Evolutionary conservation across 805 yeast genomes (phyloP), one percentile per base, ranked within the genome.

Genomic region (Candida sonorensis): DNA sequence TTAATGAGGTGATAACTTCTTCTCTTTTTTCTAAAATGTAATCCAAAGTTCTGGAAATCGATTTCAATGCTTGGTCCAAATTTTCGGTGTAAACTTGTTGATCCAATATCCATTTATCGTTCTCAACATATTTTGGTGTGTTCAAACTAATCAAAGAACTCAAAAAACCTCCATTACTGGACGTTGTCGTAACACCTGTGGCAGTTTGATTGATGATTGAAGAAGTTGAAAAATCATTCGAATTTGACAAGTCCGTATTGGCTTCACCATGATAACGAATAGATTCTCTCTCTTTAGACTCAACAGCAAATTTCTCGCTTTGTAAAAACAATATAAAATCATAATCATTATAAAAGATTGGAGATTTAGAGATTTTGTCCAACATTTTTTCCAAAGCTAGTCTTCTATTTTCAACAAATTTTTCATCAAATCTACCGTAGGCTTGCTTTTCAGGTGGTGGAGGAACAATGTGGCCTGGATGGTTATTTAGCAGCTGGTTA

Each of bases 401-500:
- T 36, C 97, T 67, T 56, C 97, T 72, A 42, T 76, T 76, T 55
- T 92, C 97, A 31, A 92, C 77, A 46, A 92, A 88, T 46, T 80
- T 87, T 44, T 85, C 85, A 46, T 86, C 86, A 58, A 92, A 87
- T 40, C 96, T 70, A 4, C 97, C 97, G 34, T 88, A 80, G 7
- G 82, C 81, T 41, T 94, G 95, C 55, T 92, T 94, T 38, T 84
- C 94, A 0, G 97, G 88, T 4, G 97, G 97, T 1, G 97, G 95
- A 1, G 98, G 97, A 16, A 92, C 77, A 23, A 92, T 78, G 37
- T 70, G 67, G 1, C 98, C 98, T 22, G 95, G 94, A 51, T 92
- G 87, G 45, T 81, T 84, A 48, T 75, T 72, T 49, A 82, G 83
- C 17, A 92, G 63, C 46, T 88, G 95, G 43, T 84, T 85, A 55